These are phyloP conservation scores for Neurospora crassa DNA, from an alignment of 2,329 filamentous ascomycete species.

Conservation along the genomic window DNA sequence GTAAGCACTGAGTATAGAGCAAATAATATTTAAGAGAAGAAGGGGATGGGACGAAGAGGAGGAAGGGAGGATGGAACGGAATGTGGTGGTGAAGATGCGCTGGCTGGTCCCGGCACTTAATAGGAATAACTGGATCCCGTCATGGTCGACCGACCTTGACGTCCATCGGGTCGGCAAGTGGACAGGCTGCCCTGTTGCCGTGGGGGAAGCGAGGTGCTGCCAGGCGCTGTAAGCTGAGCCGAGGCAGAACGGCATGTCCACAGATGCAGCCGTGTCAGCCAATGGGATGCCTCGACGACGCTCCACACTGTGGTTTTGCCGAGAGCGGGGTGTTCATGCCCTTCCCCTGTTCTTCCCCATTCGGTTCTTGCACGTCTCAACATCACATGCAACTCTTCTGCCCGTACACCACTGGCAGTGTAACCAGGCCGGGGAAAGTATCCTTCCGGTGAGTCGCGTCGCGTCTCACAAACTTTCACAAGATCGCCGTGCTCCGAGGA, in stretches of 20 bases:
- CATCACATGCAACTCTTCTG: not conserved
- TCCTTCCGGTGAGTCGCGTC: not conserved
- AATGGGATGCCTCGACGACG: slow-evolving; percentile 5
- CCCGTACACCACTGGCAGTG: not conserved
- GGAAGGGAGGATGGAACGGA: not conserved
- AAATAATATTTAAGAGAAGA: not conserved
- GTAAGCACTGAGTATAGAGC: not conserved
- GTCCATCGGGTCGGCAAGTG: slow-evolving; percentile 15
- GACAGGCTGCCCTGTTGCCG: not conserved
- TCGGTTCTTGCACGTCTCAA: not conserved
- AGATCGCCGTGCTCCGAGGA: not conserved
- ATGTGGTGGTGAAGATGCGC: not conserved
- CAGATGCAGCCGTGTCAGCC: not conserved
- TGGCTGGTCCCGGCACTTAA: not conserved
- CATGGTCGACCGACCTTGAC: slow-evolving; percentile 3
- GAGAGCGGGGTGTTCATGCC: slow-evolving; percentile 13
- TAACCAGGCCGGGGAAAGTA: not conserved
- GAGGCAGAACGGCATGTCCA: slow-evolving; percentile 15
- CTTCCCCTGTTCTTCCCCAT: not conserved
- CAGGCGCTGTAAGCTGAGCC: slow-evolving; percentile 18
- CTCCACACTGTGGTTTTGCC: slow-evolving; percentile 14
- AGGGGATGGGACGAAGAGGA: not conserved
- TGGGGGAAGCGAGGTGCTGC: slow-evolving; percentile 7
- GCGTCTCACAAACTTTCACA: not conserved
- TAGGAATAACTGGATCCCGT: not conserved